Base-by-base conservation (phyloP, 1,284 basidiomycete species). In the Sanghuangporus weigelae region DNA sequence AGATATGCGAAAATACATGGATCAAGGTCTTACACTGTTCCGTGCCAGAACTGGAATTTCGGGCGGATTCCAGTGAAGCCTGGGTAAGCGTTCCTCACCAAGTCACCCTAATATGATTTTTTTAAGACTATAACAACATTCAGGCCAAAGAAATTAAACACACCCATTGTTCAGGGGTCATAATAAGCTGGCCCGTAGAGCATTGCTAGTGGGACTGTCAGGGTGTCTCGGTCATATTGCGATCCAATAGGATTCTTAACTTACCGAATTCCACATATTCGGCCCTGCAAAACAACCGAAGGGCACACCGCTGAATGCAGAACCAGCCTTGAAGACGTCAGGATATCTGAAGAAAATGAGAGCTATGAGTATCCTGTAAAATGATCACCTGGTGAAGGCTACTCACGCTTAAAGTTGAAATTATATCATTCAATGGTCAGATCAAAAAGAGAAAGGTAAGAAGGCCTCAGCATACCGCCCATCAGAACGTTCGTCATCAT, bases 401-500 rank as follows among this genome's bases (percentile, higher is more conserved):
- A 50, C 48, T 50, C 48, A 50, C 48, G 48, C 48, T 50, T 3
- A 31, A 31, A 31, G 26, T 31, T 31, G 26, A 31, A 31, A 31
- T 31, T 31, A 5, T 5, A 31, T 31, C 26, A 31, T 31, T 4
- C 26, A 31, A 31, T 31, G 26, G 3, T 31, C 26, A 31, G 5
- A 31, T 31, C 26, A 5, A 31, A 31, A 31, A 31, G 26, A 31
- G 26, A 31, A 31, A 2, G 0, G 26, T 31, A 31, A 31, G 2
- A 31, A 31, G 26, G 3, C 26, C 5, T 5, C 81, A 78, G 46
- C 26, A 4, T 31, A 31, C 26, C 26, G 26, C 81, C 83, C 55
- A 73, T 71, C 19, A 84, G 74, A 26, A 84, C 83, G 69, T 79
- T 81, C 58, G 83, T 84, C 83, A 85, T 84, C 83, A 85, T 85